Base-by-base conservation (phyloP, 140 eudicot species). In the Anethum foeniculum region DNA sequence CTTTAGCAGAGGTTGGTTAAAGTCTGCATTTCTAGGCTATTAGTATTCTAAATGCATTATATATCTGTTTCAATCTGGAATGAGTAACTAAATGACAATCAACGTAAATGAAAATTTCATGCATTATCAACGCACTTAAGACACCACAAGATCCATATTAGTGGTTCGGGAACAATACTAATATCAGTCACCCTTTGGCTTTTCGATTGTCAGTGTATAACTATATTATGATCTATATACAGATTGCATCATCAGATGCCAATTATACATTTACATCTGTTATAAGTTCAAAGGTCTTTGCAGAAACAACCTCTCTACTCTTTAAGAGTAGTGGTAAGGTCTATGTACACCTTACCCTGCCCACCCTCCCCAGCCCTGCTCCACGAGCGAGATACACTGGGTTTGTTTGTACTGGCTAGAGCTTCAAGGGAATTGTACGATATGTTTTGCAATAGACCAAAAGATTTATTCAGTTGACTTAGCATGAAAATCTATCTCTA, bases 1-100 rank as follows among this genome's bases (percentile, higher is more conserved):
- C 97, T 23, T 58, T 91, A 75, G 92, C 97, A 28, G 91, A 92
- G 98, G 94, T 90, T 82, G 38, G 89, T 80, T 21, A 1, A 46
- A 6, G 19, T 41, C 34, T 54, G 39, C 38, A 30, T 5, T 27
- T 27, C 3, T 6, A 7, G 44, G 25, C 48, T 51, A 41, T 39
- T 62, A 8, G 43, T 41, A 11, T 39, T 18, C 43, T 23, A 25
- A 19, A 10, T 73, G 77, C 27, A 73, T 21, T 3, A 9, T 3
- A 18, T 71, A 19, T 71, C 30, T 41, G n/a, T 71, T 38, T 71
- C 15, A 41, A 41, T 71, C 30, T 71, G 76, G 47, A 41, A 71
- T 72, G 77, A 72, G 8, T 7, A 23, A 72, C 52, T 36, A 41
- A 2, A 39, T 39, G 48, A 71, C 12, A 71, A 71, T 19, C 76